Evolutionary conservation across 192 early-diverging fungal species (phyloP), one percentile per base, ranked within the genome.

Genomic region (Umbelopsis ramanniana): DNA sequence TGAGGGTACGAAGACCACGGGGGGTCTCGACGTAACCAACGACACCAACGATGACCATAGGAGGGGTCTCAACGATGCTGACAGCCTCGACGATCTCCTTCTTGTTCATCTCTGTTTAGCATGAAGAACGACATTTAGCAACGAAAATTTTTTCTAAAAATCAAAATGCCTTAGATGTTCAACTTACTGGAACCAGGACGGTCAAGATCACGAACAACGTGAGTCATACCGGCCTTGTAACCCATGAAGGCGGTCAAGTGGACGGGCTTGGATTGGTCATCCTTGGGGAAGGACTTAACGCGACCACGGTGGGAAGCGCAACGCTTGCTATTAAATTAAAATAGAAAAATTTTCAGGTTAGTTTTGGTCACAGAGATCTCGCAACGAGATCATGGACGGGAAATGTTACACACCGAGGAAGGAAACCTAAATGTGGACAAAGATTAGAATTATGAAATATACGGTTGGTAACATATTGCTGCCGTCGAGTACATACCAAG

Each of bases 151-250:
- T 80, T 3, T 3, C 22, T 23, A 11, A 5, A 43, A 43, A 2
- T 29, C 29, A 4, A 5, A 43, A 43, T 43, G 29, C 40, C 6
- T 43, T 43, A 0, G 40, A 43, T 50, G 48, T 50, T 15, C 55
- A 24, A 82, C 87, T 86, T 78, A 89, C 87, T 99, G 85, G 97
- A 96, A 68, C 94, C 95, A 71, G 98, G 97, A 84, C 98, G 94
- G 82, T 98, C 96, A 69, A 99, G 82, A 88, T 99, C 98, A 75
- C 98, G 96, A 75, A 99, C 98, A 86, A 99, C 89, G 88, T 99
- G 96, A 80, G 96, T 98, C 98, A 99, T 99, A 84, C 98, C 98
- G 52, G 98, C 98, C 95, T 99, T 99, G 93, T 99, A 99, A 72
- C 93, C 97, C 79, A 99, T 87, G 90, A 97, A 99, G 82, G 98